These are phyloP conservation scores for Magnaporthiopsis incrustans DNA, from an alignment of 2,329 filamentous ascomycete species.

Conservation along the genomic window DNA sequence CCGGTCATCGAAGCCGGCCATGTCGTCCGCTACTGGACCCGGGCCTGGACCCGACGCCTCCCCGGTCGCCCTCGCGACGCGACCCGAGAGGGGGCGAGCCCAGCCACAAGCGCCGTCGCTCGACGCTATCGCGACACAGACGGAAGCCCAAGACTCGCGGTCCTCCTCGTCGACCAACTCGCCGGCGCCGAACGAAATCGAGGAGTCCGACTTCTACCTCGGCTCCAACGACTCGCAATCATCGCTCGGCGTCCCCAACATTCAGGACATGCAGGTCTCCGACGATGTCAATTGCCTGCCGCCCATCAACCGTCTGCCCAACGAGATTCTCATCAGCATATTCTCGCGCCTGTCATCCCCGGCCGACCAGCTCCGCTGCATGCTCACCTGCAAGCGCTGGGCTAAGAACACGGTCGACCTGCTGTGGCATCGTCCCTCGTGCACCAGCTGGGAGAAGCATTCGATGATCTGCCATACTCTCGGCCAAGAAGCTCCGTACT, in stretches of 20 bases:
- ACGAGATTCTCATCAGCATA: conserved; percentile 89
- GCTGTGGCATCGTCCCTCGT: conserved; percentile 89
- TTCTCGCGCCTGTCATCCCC: conserved; percentile 76
- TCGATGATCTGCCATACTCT: conserved; percentile 74
- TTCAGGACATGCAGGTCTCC: conserved; percentile 64
- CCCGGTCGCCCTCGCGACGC: neutral
- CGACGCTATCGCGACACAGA: conserved; percentile 16
- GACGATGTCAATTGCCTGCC: conserved; percentile 61
- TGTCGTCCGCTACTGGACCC: conserved; percentile 2
- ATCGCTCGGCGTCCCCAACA: conserved; percentile 72
- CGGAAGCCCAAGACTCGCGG: conserved; percentile 40
- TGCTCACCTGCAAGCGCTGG: conserved; percentile 94
- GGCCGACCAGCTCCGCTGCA: conserved; percentile 73
- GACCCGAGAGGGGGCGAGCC: conserved; percentile 2
- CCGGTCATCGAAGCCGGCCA: neutral
- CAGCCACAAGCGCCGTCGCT: conserved; percentile 15
- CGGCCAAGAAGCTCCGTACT: conserved; percentile 64
- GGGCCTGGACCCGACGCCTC: conserved; percentile 3
- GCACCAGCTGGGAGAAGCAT: conserved; percentile 78
- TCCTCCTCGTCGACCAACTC: conserved; percentile 66
- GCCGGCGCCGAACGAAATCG: conserved; percentile 68
- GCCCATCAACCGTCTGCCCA: conserved; percentile 80
- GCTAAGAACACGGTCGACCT: conserved; percentile 85
- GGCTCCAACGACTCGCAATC: conserved; percentile 88
- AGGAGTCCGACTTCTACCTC: conserved; percentile 90